Evolutionary conservation across 2,329 filamentous ascomycete genomes (phyloP).

Genomic region (Sporothrix protearum): DNA sequence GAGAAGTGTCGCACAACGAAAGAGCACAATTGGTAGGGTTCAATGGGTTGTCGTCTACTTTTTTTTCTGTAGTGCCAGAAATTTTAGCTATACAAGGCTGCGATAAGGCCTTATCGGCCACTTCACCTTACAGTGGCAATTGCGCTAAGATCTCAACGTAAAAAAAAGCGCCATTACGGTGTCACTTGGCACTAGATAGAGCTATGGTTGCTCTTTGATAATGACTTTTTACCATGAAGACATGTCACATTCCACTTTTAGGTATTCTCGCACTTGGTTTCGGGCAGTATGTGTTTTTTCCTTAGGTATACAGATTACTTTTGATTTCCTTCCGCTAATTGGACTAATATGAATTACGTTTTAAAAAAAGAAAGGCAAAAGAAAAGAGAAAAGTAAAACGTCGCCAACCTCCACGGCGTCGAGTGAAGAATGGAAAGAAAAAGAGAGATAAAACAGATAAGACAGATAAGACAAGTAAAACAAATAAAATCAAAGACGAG

Average conservation of each 20-base stretch:
- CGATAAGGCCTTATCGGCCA: slow-evolving; percentile 17
- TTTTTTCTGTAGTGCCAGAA: slow-evolving; percentile 16
- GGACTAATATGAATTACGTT: not conserved
- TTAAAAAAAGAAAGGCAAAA: too few species aligned
- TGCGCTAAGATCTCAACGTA: not conserved
- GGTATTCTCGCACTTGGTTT: not conserved
- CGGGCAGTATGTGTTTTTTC: not conserved
- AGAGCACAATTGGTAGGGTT: not conserved
- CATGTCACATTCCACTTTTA: too few species aligned
- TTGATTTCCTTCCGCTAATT: slow-evolving; percentile 11
- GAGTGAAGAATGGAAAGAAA: not conserved
- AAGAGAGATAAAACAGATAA: not conserved
- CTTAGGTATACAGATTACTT: not conserved
- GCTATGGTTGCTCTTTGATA: too few species aligned
- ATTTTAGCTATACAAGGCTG: slow-evolving; percentile 1
- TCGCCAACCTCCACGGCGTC: not conserved
- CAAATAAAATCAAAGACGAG: not conserved
- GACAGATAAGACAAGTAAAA: not conserved
- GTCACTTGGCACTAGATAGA: not conserved
- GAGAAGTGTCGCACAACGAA: not conserved
- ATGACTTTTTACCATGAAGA: too few species aligned
- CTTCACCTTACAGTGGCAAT: not conserved
- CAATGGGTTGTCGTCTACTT: not conserved
- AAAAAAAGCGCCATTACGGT: not conserved
- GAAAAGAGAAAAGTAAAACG: not conserved